A percentile compares a stretch with the other conserved stretches of the same genome.
phyloP scores from a whole-genome alignment of 257 asterid genomes.

The Solanum chilense region DNA sequence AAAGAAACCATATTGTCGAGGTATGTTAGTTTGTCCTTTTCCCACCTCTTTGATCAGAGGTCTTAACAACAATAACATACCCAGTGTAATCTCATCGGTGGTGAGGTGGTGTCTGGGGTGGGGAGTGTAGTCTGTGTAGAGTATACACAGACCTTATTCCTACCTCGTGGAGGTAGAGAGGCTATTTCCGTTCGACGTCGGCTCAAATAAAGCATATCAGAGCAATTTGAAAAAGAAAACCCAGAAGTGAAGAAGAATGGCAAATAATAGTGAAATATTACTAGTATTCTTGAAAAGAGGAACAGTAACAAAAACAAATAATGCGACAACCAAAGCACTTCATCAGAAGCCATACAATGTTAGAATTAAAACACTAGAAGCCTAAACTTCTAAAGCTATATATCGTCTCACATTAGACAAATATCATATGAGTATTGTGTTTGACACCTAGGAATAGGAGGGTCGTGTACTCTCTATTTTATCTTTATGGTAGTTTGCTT shows the following conservation, averaged over 20 bases:
- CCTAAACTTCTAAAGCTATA: not conserved
- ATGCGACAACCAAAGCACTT: not conserved
- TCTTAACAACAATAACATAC: not conserved
- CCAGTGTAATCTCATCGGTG: not conserved
- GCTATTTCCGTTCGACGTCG: not conserved
- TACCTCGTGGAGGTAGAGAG: not conserved
- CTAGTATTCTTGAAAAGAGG: not conserved
- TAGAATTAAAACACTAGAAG: not conserved
- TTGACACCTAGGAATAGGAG: not conserved
- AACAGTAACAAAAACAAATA: not conserved
- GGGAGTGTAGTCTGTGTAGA: not conserved
- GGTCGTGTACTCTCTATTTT: not conserved
- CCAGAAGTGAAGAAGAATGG: not conserved
- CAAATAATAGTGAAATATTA: not conserved
- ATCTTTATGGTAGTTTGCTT: not conserved
- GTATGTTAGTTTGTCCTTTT: slow-evolving; percentile 19
- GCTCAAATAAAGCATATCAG: not conserved
- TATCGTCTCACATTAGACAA: not conserved
- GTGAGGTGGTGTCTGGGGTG: not conserved
- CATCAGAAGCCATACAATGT: not conserved
- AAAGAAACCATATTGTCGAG: slow-evolving; percentile 89
- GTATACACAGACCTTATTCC: not conserved
- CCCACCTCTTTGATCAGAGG: not conserved
- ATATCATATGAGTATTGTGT: not conserved
- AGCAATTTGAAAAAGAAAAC: not conserved